phyloP scores from a whole-genome alignment of 257 asterid species.

The Nicotiana noctiflora region DNA sequence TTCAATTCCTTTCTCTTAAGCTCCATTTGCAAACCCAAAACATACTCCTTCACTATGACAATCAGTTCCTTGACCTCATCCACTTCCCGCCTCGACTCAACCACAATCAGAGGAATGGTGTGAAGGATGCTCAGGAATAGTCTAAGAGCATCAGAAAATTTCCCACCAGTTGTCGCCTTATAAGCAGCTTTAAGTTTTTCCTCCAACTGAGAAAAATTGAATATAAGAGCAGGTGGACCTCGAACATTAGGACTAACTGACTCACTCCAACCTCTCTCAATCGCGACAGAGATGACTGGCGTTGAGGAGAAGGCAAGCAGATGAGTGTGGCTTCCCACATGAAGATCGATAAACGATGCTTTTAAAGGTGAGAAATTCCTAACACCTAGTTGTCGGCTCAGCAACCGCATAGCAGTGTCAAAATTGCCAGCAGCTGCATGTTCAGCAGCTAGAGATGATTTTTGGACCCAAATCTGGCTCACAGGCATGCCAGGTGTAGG shows the following conservation, averaged over 20 bases:
- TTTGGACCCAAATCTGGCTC: constrained; percentile 89
- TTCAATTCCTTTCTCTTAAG: constrained; percentile 66
- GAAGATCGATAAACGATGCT: constrained; percentile 57
- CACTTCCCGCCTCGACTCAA: constrained; percentile 73
- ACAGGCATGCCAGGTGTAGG: constrained; percentile 95
- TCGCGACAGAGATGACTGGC: constrained; percentile 55
- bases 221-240: constrained; percentile 72
- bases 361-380: constrained; percentile 63
- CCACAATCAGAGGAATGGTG: constrained; percentile 66
- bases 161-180: constrained; percentile 68
- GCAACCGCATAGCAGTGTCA: constrained; percentile 84
- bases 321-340: constrained; percentile 72
- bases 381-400: constrained; percentile 77
- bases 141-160: constrained; percentile 62
- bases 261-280: constrained; percentile 83
- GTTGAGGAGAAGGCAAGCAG: constrained; percentile 66
- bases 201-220: constrained; percentile 60
- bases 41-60: constrained; percentile 61
- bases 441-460: constrained; percentile 86
- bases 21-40: constrained; percentile 72
- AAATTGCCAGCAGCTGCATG: constrained; percentile 95
- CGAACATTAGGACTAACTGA: constrained; percentile 63
- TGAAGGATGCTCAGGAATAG: constrained; percentile 56
- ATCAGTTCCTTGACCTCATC: constrained; percentile 78
- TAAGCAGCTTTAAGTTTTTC: constrained; percentile 75